Evolutionary conservation across 148 eudicot species (phyloP).

Genomic region (Rhododendron griersonianum): DNA sequence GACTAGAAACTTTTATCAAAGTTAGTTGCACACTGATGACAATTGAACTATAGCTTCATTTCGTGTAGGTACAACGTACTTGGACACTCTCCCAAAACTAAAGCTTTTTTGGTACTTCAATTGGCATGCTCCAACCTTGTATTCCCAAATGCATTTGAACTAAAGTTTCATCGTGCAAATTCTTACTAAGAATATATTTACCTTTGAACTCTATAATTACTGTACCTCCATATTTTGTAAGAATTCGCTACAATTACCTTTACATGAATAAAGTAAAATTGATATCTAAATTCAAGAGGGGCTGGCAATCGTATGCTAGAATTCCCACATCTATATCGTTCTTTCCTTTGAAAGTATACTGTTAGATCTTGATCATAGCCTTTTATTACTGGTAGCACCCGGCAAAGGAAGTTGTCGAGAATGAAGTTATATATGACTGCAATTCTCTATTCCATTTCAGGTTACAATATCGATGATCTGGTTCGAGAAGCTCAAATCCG

Average conservation of each 20-base stretch:
- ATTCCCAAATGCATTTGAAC: not conserved
- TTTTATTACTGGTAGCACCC: not conserved
- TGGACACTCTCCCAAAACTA: not conserved
- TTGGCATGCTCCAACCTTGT: not conserved
- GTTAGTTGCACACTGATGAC: not conserved
- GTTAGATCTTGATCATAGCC: not conserved
- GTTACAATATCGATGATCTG: conserved; percentile 54
- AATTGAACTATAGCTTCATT: not conserved
- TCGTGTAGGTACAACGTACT: not conserved
- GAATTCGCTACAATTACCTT: not conserved
- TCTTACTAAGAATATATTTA: not conserved
- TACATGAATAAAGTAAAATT: too few species aligned
- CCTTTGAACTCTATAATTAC: not conserved
- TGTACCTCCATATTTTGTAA: not conserved
- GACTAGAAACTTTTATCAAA: not conserved
- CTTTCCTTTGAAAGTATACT: not conserved
- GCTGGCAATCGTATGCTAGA: too few species aligned
- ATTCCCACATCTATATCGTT: not conserved
- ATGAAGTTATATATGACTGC: not conserved
- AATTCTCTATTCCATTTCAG: conserved; percentile 31
- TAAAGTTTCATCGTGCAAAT: not conserved
- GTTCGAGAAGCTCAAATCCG: conserved; percentile 70
- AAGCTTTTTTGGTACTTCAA: not conserved
- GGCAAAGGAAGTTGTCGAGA: not conserved
- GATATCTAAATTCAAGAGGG: too few species aligned